phyloP scores from a whole-genome alignment of 2,329 filamentous ascomycete species.

The Graphilbum ipis-grandicollis region DNA sequence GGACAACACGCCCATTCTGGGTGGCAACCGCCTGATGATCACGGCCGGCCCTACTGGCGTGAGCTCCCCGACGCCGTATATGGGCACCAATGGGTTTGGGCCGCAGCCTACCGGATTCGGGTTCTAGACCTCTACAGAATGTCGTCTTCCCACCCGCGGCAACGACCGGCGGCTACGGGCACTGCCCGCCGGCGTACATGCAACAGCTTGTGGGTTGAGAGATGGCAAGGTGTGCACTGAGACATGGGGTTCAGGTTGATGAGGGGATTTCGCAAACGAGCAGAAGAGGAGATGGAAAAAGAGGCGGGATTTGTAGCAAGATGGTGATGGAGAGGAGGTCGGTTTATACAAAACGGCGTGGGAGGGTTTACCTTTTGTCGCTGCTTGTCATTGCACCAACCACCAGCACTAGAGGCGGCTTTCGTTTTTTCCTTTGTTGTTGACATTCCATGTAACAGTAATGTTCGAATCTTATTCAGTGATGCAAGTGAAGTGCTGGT shows the following conservation, averaged over 20 bases:
- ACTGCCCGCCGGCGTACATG: no score
- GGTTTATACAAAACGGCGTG: background rate
- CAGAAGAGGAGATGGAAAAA: no score
- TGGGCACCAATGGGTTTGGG: slow-evolving; percentile 73
- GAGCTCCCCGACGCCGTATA: slow-evolving; percentile 50
- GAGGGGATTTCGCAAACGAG: background rate
- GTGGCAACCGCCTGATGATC: slow-evolving; percentile 79
- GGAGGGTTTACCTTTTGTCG: slow-evolving; percentile 1
- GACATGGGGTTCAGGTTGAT: no score
- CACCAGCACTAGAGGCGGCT: background rate
- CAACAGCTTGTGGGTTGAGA: no score
- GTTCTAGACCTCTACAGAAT: no score
- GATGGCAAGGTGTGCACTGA: no score
- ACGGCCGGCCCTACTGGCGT: slow-evolving; percentile 62
- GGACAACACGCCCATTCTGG: slow-evolving; percentile 84
- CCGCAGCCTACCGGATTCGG: slow-evolving; percentile 74
- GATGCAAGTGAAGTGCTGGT: no score
- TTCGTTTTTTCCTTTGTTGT: slow-evolving; percentile 1
- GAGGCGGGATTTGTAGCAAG: background rate
- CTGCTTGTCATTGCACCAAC: background rate
- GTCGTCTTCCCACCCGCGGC: no score
- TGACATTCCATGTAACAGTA: slow-evolving; percentile 5
- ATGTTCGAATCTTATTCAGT: no score
- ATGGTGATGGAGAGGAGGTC: background rate
- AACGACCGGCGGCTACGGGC: no score